Evolutionary conservation across 2,329 filamentous ascomycete species (phyloP), one percentile per base, ranked within the genome.

Genomic region (Cercospora janseana): DNA sequence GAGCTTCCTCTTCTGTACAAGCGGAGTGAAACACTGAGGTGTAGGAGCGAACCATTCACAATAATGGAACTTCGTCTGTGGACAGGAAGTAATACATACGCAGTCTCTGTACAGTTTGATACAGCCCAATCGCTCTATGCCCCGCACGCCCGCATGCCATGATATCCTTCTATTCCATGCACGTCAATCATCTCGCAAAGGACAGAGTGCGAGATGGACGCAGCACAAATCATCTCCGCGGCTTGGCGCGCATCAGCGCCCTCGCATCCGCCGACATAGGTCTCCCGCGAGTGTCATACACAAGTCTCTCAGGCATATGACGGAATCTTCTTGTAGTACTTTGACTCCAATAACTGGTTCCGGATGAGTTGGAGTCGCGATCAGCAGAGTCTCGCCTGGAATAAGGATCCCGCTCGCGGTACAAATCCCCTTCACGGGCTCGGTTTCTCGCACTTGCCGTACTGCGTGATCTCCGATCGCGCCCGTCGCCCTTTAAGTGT

Each of bases 221-320:
- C 5, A 34, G 31, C 2, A 34, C 8, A 3, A 8, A 13, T 32
- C 42, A 46, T 31, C 43, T 46, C 15, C 42, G 13, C 18, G 12
- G 21, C 24, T 21, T 20, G 7, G 29, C 43, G 16, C 43, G 43
- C 29, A 35, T 26, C 8, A 34, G 7, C 9, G 44, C 31, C 10
- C 23, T 26, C 2, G 44, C 31, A 40, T 13, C 6, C 12, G 31
- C 34, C 18, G 44, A 47, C 7, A 34, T 13, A 6, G 28, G 27
- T n/a, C 46, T 43, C 5, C 46, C 37, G 8, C 37, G 46, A 43
- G 18, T 23, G 23, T 49, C 37, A 15, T 49, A 49, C 21, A 43
- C 46, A 9, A 49, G 18, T 8, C 46, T 23, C 20, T 49, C 37
- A 12, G 46, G 46, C 37, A 49, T 49, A 27, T 49, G 28, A 13